Base-by-base conservation (phyloP, 176 grass and related monocot genomes). In the Eragrostis curvula region DNA sequence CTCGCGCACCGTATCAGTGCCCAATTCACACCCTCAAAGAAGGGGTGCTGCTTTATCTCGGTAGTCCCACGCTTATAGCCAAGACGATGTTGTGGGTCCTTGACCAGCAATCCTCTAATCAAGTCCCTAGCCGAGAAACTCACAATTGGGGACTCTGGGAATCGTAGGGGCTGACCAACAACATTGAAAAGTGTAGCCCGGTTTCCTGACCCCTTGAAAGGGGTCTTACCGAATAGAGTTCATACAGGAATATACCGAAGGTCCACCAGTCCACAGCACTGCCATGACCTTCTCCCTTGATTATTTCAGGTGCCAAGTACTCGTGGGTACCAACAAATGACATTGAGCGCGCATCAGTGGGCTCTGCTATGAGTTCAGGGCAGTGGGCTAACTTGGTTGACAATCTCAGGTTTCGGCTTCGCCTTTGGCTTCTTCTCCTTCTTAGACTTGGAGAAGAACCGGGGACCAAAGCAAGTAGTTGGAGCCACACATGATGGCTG, bases 211-310 rank as follows among this genome's bases (percentile, higher is more conserved):
- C 92, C 92, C 77, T 94, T 94, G 74, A 94, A 94, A 23, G 92
- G 92, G 23, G 92, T 94, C 73, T 89, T 94, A 16, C 92, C 89
- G 12, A 94, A 94, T 15, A 94, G 73, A 94, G 88, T 25, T 94
- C 92, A 49, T 91, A 94, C n/a, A 94, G 85, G 85, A 94, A 94
- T 74, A 94, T 89, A 47, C 92, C 92, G 12, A 91, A 94, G 45
- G 92, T 94, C 92, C 92, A 94, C 92, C 92, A 94, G 56, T 94
- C 92, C 39, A 94, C 92, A 62, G 92, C 92, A 63, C 88, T 91
- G 52, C 92, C 92, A 82, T 91, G 92, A 20, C 92, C 92, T 68
- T 94, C 92, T 9, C 92, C 92, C 58, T 94, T 94, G 57, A 94
- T 91, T 58, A 94, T 94, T 71, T 94, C 89, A 45, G 89, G 92